phyloP scores from a whole-genome alignment of 306 rosid genomes.

The Fragaria nilgerrensis region DNA sequence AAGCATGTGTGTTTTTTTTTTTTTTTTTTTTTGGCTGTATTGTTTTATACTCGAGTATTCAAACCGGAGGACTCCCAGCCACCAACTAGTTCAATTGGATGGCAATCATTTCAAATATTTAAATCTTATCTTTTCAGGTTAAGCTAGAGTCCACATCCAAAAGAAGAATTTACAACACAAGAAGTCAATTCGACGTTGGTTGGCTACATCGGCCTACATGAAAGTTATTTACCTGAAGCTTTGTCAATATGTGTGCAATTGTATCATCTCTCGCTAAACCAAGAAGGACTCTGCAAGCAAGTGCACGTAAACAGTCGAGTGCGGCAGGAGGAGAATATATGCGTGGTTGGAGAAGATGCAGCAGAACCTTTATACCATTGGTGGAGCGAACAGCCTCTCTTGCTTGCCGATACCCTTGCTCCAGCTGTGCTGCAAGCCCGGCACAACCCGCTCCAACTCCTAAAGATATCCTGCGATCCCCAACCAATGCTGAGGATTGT shows the following conservation, averaged over 20 bases:
- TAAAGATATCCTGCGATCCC: slow-evolving; percentile 89
- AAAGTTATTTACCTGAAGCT: slow-evolving; percentile 70
- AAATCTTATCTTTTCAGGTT: not conserved
- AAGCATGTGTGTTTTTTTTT: not conserved
- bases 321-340: slow-evolving; percentile 88
- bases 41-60: not conserved
- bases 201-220: not conserved
- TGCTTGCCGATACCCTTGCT: slow-evolving; percentile 88
- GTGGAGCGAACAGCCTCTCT: slow-evolving; percentile 90
- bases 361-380: slow-evolving; percentile 92
- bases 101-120: not conserved
- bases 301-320: slow-evolving; percentile 94
- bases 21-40: not conserved
- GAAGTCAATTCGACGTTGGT: not conserved
- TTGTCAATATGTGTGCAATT: slow-evolving; percentile 94
- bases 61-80: not conserved
- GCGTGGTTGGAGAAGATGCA: slow-evolving; percentile 87
- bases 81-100: not conserved
- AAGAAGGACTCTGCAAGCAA: slow-evolving; percentile 90
- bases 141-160: not conserved
- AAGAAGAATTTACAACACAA: slow-evolving; percentile 10
- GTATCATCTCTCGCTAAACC: slow-evolving; percentile 96
- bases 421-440: slow-evolving; percentile 90
- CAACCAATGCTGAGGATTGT: slow-evolving; percentile 75
- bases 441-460: slow-evolving; percentile 96